Conservation (phyloP, 148 eudicot species). For the Rhododendron vialii region DNA sequence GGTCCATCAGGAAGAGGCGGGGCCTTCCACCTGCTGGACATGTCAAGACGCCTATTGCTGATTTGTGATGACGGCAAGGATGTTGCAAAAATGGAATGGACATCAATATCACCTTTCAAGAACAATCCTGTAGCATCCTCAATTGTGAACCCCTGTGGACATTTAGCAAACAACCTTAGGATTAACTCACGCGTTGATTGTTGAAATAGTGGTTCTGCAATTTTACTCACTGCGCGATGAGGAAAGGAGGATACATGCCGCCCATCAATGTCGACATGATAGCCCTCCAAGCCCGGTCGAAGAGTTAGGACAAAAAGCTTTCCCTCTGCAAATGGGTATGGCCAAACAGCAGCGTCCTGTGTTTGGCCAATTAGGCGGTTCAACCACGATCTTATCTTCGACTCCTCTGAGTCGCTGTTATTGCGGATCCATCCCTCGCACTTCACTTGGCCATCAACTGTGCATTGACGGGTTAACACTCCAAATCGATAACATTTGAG, state of each 20-base stretch:
- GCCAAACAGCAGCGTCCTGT: conserved; percentile 71
- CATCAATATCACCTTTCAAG: conserved; percentile 67
- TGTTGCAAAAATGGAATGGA: conserved; percentile 69
- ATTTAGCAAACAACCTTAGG: conserved; percentile 12
- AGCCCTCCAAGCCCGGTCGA: conserved; percentile 84
- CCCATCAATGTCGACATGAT: conserved; percentile 76
- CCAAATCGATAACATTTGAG: background rate
- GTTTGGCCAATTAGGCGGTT: conserved; percentile 57
- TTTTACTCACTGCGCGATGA: conserved; percentile 71
- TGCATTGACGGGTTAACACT: background rate
- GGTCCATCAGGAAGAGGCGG: conserved; percentile 58
- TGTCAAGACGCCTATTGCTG: conserved; percentile 66
- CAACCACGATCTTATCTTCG: conserved; percentile 71
- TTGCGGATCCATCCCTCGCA: conserved; percentile 82
- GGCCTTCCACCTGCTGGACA: conserved; percentile 65
- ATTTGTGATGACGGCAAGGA: conserved; percentile 81
- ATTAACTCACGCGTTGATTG: background rate
- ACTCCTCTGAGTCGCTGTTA: conserved; percentile 51
- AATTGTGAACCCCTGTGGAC: conserved; percentile 66
- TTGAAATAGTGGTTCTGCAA: background rate
- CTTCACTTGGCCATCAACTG: conserved; percentile 69
- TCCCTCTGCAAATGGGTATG: conserved; percentile 74
- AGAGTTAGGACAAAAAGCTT: conserved; percentile 73
- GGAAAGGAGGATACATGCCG: conserved; percentile 86
- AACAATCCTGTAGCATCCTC: conserved; percentile 88